These are phyloP conservation scores for Tylopilus orsonianus DNA, from an alignment of 1,284 basidiomycete genomes.

Conservation along the genomic window DNA sequence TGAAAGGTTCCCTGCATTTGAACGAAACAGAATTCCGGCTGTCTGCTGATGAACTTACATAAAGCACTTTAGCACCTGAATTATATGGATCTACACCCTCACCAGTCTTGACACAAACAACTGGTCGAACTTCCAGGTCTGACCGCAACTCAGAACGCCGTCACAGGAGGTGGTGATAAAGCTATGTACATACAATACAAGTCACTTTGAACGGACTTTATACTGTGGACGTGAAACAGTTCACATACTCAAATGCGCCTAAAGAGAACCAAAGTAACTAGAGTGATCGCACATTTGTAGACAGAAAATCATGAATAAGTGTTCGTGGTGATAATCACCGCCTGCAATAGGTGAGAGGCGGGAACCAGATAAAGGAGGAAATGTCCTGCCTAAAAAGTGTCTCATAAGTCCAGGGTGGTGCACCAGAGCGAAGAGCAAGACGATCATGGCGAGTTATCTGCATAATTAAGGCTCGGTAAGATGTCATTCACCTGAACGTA, in stretches of 20 bases:
- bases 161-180: not conserved
- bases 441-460: too few relatives aligned
- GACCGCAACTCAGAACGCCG: not conserved
- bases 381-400: not conserved
- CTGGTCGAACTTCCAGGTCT: not conserved
- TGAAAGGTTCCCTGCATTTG: conserved; percentile 22
- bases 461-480: conserved; percentile 8
- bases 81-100: too few relatives aligned
- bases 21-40: not conserved
- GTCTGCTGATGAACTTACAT: too few relatives aligned
- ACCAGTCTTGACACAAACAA: too few relatives aligned
- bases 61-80: too few relatives aligned
- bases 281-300: not conserved
- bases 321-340: conserved; percentile 25
- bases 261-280: not conserved
- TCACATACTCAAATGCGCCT: not conserved
- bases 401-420: too few relatives aligned
- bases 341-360: not conserved
- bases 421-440: too few relatives aligned
- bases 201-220: not conserved
- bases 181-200: not conserved
- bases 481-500: conserved; percentile 13
- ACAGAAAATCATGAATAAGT: conserved; percentile 8
- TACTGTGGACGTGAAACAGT: not conserved
- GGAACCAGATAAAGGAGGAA: not conserved